phyloP scores from a whole-genome alignment of 352 stramenopile species.

The Plasmopara viticola region DNA sequence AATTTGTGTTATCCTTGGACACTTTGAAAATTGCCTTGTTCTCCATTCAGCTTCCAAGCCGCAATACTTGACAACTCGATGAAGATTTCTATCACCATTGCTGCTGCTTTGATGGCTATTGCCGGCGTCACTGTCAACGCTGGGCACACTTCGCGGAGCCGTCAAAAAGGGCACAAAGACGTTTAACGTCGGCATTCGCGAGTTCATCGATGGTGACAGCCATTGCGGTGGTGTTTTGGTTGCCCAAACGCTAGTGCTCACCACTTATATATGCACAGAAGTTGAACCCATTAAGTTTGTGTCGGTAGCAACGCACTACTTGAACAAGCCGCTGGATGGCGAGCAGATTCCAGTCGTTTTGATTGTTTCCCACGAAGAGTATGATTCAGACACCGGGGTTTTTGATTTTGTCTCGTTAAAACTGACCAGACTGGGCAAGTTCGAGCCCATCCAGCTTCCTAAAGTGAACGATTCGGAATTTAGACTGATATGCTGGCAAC shows the following conservation, averaged over 20 bases:
- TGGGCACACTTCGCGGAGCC: background rate
- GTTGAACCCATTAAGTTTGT: background rate
- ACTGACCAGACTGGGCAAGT: background rate
- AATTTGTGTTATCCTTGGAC: too few relatives aligned
- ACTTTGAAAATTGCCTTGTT: background rate
- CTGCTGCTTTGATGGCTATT: background rate
- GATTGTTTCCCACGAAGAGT: conserved; percentile 4
- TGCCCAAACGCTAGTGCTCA: background rate
- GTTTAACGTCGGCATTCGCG: conserved; percentile 23
- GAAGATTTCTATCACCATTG: background rate
- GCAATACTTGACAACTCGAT: background rate
- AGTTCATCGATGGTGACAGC: conserved; percentile 7
- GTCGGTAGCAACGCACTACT: conserved; percentile 6
- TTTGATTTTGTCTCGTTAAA: background rate
- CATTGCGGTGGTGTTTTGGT: conserved; percentile 14
- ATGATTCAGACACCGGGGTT: background rate
- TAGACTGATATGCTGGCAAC: background rate
- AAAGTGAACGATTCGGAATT: background rate
- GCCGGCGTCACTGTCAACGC: background rate
- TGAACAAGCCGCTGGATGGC: conserved; percentile 11
- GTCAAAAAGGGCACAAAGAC: conserved; percentile 17
- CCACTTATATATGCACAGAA: background rate
- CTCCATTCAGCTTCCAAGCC: background rate
- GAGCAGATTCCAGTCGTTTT: conserved; percentile 18
- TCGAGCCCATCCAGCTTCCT: background rate